Evolutionary conservation across 2,329 filamentous ascomycete species (phyloP).

Genomic region (Verticillium dahliae): DNA sequence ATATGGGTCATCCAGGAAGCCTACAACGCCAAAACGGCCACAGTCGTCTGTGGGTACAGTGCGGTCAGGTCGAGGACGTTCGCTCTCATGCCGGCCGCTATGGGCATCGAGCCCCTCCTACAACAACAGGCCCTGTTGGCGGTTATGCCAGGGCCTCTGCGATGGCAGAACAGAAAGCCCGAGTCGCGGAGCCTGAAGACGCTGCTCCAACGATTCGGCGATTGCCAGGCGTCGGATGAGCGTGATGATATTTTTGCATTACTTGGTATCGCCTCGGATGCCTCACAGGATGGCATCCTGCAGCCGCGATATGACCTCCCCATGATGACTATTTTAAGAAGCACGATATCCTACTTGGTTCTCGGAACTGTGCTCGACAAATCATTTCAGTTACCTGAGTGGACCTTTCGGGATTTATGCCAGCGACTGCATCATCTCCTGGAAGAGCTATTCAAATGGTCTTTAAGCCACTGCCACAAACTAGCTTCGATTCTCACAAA

Average conservation of each 20-base stretch:
- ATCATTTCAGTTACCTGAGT: neutral
- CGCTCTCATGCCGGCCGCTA: neutral
- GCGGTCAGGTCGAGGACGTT: slow-evolving; percentile 1
- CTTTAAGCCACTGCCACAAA: neutral
- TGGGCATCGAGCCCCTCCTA: neutral
- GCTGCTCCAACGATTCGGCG: neutral
- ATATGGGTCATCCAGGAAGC: slow-evolving; percentile 7
- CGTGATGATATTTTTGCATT: slow-evolving; percentile 4
- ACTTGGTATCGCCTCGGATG: neutral
- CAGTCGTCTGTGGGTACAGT: neutral
- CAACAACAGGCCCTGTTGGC: neutral
- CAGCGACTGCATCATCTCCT: neutral
- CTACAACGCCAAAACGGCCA: neutral
- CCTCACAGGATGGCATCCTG: neutral
- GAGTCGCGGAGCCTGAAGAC: neutral
- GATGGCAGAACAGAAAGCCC: neutral
- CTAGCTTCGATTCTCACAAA: neutral
- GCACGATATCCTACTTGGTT: neutral
- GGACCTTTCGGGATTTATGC: neutral
- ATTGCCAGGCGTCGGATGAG: neutral
- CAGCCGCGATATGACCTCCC: neutral
- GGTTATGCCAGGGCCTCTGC: neutral
- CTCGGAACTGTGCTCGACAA: neutral
- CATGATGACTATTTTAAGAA: neutral
- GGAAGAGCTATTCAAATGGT: neutral